Evolutionary conservation across 768 basidiomycete species (phyloP), one percentile per base, ranked within the genome.

Genomic region (Mycena haematopus): DNA sequence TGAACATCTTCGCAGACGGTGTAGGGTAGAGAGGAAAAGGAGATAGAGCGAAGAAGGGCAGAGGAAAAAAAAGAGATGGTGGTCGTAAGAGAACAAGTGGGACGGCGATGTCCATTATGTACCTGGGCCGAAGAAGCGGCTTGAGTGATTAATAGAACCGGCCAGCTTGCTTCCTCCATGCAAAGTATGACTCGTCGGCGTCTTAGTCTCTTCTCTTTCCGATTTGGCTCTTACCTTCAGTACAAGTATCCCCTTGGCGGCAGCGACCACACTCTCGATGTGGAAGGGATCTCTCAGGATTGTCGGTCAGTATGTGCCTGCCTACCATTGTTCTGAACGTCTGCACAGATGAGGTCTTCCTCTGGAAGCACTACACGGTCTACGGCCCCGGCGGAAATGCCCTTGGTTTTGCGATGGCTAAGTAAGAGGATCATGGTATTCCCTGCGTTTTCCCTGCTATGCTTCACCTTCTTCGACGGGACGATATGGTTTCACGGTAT

Each of bases 261-360:
- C 35, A 82, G 79, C 3, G 96, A 99, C 74, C 99, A 99, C 77
- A 81, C 97, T 69, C 84, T 99, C 52, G 82, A 99, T 65, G 84
- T 96, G 15, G 89, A 91, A 74, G 94, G 93, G 25, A 93, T 93
- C 17, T 99, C 80, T 96, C 49, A 95, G 94, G 94, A 94, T 96
- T 68, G 79, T 97, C 69, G 95, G 95, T 65, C 19, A 45, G 63
- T 65, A 10, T 45, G n/a, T 21, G 50, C 81, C 74, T 17, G 36
- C 27, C 35, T 42, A 47, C 14, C 14, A 36, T 36, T 38, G 36
- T 15, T 22, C 35, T 65, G 10, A 25, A 25, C 8, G 42, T 59
- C 52, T 64, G 54, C 42, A 25, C 64, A 89, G 89, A 92, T 69
- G 92, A 96, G 68, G 91, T 88, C 63, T 97, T 96, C 87, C 87